Conservation (phyloP, 202 grass and related monocot genomes). For the Digitaria exilis region DNA sequence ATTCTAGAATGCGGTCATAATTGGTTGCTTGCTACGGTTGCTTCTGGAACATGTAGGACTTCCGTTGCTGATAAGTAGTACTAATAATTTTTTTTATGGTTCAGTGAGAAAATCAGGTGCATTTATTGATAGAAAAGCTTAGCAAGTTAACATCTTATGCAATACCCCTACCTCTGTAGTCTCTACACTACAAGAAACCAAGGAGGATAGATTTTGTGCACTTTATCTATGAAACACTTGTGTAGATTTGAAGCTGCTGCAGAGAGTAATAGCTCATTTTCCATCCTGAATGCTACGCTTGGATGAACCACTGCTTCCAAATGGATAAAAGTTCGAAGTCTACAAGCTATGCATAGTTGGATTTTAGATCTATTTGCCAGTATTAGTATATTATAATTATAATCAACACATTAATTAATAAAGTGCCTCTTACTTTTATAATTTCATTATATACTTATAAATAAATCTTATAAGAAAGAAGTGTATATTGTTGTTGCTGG, state of each 20-base stretch:
- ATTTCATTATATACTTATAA: neutral
- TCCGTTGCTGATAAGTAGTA: neutral
- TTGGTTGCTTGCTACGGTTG: neutral
- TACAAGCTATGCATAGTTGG: neutral
- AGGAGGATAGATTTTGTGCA: neutral
- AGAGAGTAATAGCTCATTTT: neutral
- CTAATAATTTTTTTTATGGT: no score
- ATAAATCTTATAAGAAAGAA: neutral
- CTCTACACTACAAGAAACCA: constrained; percentile 2
- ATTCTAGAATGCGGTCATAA: neutral
- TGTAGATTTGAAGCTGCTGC: neutral
- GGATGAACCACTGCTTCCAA: neutral
- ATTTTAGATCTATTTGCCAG: neutral
- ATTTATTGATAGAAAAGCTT: neutral
- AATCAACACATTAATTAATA: neutral
- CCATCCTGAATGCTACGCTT: neutral
- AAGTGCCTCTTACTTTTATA: neutral
- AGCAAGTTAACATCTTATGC: neutral
- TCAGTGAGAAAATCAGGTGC: neutral
- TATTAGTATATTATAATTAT: neutral
- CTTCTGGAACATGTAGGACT: neutral
- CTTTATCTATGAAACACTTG: neutral
- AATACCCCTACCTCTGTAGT: neutral
- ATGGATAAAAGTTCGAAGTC: neutral
- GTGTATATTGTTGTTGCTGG: neutral